These are phyloP conservation scores for Cercospora janseana DNA, from an alignment of 2,329 filamentous ascomycete genomes.

Conservation along the genomic window DNA sequence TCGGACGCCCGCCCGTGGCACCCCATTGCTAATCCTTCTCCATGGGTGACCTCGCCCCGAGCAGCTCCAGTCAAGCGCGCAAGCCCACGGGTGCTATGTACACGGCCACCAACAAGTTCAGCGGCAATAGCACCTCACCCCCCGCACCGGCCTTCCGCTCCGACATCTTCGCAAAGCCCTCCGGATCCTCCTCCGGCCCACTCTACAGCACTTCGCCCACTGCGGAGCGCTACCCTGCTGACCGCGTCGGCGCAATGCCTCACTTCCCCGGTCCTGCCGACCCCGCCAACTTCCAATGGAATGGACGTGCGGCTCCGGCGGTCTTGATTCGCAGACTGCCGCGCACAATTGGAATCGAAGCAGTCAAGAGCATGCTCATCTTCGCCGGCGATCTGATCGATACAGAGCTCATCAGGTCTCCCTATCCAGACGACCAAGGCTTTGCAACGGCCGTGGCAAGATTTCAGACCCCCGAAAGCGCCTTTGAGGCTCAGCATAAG, in stretches of 20 bases:
- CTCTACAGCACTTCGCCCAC: slow-evolving; percentile 43
- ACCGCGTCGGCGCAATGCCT: slow-evolving; percentile 38
- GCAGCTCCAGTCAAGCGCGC: slow-evolving; percentile 18
- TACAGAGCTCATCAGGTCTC: slow-evolving; percentile 55
- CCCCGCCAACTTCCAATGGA: slow-evolving; percentile 21
- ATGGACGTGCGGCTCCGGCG: slow-evolving; percentile 30
- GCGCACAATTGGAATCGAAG: slow-evolving; percentile 57
- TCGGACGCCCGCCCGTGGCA: slow-evolving; percentile 1
- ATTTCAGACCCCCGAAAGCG: slow-evolving; percentile 57
- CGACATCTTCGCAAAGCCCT: slow-evolving; percentile 41
- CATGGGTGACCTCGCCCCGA: slow-evolving; percentile 25
- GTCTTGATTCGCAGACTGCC: slow-evolving; percentile 61
- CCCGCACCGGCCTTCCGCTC: slow-evolving; percentile 28
- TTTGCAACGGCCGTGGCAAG: slow-evolving; percentile 59
- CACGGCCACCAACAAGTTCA: slow-evolving; percentile 22
- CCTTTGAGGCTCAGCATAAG: slow-evolving; percentile 58
- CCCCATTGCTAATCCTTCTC: slow-evolving; percentile 4
- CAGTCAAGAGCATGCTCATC: slow-evolving; percentile 62
- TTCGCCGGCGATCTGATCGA: slow-evolving; percentile 63
- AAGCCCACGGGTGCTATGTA: slow-evolving; percentile 23
- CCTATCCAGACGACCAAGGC: slow-evolving; percentile 56
- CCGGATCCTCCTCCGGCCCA: slow-evolving; percentile 32
- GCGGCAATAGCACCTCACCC: slow-evolving; percentile 23
- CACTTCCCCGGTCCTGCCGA: slow-evolving; percentile 30
- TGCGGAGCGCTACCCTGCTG: slow-evolving; percentile 42